These are phyloP conservation scores for Pharnaceum exiguum DNA, from an alignment of 148 eudicot genomes.

Conservation along the genomic window DNA sequence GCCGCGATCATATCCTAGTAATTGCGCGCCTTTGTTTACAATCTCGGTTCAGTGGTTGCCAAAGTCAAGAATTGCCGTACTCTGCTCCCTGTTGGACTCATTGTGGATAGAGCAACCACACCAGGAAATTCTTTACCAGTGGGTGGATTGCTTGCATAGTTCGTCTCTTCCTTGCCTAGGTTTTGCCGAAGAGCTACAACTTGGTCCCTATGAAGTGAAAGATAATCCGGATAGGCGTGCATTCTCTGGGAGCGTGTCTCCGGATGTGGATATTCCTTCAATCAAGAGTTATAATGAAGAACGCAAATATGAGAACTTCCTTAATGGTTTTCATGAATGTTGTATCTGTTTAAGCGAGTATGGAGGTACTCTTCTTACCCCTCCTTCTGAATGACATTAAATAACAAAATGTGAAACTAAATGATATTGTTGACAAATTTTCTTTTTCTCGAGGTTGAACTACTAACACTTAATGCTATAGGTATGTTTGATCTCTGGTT, in stretches of 20 bases:
- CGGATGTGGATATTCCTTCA: slow-evolving; percentile 78
- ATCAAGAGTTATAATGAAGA: slow-evolving; percentile 69
- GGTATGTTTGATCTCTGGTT: too few relatives aligned
- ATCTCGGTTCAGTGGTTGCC: slow-evolving; percentile 83
- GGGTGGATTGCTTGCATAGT: slow-evolving; percentile 82
- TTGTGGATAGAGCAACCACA: slow-evolving; percentile 80
- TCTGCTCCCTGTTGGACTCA: slow-evolving; percentile 71
- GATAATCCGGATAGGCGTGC: slow-evolving; percentile 67
- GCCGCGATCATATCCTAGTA: slow-evolving; percentile 88
- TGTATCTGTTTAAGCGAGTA: slow-evolving; percentile 83
- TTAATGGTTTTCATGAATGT: slow-evolving; percentile 65
- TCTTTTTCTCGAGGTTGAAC: background rate
- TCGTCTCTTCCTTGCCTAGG: slow-evolving; percentile 67
- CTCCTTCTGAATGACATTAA: background rate
- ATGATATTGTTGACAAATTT: background rate
- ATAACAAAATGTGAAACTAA: background rate
- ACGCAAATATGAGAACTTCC: slow-evolving; percentile 53
- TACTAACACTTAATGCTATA: too few relatives aligned
- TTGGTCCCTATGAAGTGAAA: slow-evolving; percentile 65
- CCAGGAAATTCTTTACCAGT: slow-evolving; percentile 72
- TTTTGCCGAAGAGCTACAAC: slow-evolving; percentile 55
- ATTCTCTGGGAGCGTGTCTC: slow-evolving; percentile 66
- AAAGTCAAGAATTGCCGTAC: slow-evolving; percentile 48
- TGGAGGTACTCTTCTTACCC: slow-evolving; percentile 49
- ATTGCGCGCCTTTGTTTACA: slow-evolving; percentile 62